Conservation (phyloP, 345 rosid species). For the Hypericum perforatum region DNA sequence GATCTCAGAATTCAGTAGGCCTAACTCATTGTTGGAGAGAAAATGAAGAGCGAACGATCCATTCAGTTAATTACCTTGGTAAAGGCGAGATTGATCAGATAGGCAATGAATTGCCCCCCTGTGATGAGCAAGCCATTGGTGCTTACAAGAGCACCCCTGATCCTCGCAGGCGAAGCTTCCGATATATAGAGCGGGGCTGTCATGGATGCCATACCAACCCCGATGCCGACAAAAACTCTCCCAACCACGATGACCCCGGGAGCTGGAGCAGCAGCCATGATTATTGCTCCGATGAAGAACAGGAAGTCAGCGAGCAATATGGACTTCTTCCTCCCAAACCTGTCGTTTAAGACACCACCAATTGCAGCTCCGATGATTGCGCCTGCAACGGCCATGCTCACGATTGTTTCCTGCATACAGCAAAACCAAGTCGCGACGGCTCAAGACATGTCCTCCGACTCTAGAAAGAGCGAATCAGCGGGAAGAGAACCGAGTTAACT, state of each 20-base stretch:
- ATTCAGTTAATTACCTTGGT: constrained; percentile 28
- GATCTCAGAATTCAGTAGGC: too few relatives aligned
- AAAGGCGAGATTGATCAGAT: constrained; percentile 77
- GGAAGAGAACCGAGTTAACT: neutral
- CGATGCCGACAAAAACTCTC: constrained; percentile 71
- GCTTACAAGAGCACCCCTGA: constrained; percentile 85
- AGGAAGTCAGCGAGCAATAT: constrained; percentile 50
- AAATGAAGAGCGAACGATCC: too few relatives aligned
- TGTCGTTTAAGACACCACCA: constrained; percentile 75
- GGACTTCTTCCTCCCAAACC: constrained; percentile 55
- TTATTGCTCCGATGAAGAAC: constrained; percentile 53
- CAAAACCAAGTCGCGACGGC: neutral
- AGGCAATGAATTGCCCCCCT: constrained; percentile 76
- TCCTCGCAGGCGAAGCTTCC: constrained; percentile 81
- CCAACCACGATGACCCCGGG: constrained; percentile 68
- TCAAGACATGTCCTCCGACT: neutral
- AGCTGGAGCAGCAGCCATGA: constrained; percentile 67
- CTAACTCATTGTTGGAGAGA: too few relatives aligned
- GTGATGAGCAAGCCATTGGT: constrained; percentile 72
- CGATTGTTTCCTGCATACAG: constrained; percentile 43
- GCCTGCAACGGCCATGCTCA: constrained; percentile 83
- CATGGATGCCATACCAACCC: constrained; percentile 98
- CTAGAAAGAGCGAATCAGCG: too few relatives aligned
- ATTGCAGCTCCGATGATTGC: constrained; percentile 80
- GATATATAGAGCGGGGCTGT: constrained; percentile 89